These are phyloP conservation scores for Tolypocladium inflatum DNA, from an alignment of 2,329 filamentous ascomycete genomes.

Conservation along the genomic window DNA sequence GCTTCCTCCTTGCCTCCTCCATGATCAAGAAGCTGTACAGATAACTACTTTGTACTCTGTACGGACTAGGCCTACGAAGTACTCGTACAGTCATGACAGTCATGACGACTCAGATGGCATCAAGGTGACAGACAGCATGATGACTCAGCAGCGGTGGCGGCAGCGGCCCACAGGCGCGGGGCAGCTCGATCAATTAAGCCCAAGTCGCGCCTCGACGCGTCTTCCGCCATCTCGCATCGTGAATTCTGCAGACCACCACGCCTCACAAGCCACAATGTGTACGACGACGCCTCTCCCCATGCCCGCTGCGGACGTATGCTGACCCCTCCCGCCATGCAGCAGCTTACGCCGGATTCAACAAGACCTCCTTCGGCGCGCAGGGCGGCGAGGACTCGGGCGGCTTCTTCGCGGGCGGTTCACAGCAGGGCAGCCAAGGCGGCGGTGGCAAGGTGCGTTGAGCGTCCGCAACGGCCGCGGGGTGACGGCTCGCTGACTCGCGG, in stretches of 20 bases:
- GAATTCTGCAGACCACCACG: background rate
- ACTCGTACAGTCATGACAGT: too few relatives aligned
- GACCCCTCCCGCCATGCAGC: constrained; percentile 17
- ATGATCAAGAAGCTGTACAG: background rate
- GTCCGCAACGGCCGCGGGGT: background rate
- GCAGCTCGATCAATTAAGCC: constrained; percentile 5
- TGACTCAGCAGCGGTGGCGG: background rate
- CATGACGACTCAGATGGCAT: background rate
- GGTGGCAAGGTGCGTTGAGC: constrained; percentile 31
- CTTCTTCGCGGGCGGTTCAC: constrained; percentile 51
- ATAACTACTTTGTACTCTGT: background rate
- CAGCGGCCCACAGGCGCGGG: background rate
- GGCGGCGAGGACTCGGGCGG: constrained; percentile 53
- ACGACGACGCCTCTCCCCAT: constrained; percentile 5
- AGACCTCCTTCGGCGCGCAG: constrained; percentile 39
- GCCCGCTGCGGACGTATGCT: background rate
- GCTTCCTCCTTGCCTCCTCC: too few relatives aligned
- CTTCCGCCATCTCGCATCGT: constrained; percentile 2
- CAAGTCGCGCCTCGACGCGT: constrained; percentile 8
- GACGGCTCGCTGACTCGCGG: background rate
- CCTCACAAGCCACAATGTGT: constrained; percentile 20
- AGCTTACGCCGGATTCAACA: constrained; percentile 41
- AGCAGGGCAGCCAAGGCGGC: constrained; percentile 45
- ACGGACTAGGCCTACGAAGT: too few relatives aligned
- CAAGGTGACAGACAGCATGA: background rate